Evolutionary conservation across 495 filamentous ascomycete species (phyloP), one percentile per base, ranked within the genome.

Genomic region (Talaromyces wortmannii): DNA sequence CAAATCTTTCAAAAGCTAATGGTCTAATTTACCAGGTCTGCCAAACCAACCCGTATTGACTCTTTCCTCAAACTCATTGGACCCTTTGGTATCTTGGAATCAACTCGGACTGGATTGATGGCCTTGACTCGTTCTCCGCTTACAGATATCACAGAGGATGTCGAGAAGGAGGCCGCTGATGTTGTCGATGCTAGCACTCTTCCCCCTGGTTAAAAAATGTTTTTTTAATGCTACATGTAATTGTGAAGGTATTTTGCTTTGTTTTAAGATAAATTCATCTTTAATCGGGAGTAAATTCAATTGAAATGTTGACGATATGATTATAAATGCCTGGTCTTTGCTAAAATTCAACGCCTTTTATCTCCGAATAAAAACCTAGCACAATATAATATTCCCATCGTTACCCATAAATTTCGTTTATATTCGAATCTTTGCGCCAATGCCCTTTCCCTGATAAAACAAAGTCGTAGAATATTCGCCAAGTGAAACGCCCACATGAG

Each of bases 11-110:
- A 45, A 40, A 32, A 55, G 18, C 50, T 59, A 59, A 61, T 45
- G 6, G 43, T 6, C 45, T 52, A 17, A 48, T 13, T 47, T 4
- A 33, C 56, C 57, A 95, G 90, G 29, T 92, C 90, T 56, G 94
- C 94, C 55, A 98, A 98, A 73, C 92, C 91, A 11, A 78, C 78
- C 53, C 84, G 94, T 72, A 95, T 98, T 66, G 92, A 97, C 69
- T 94, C 91, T 29, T 98, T 97, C 76, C 85, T 98, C 76, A 97
- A 96, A 76, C 81, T 98, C 55, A 84, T 98, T 63, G 79, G 83
- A 48, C 92, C 92, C n/a, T 98, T 97, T 69, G 94, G 94, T 63
- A 91, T 98, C 59, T 81, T 98, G 15, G 94, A 98, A 73, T 96
- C 90, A 44, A 89, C 92, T 36, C 80, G 94, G 49, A 97, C 94